Evolutionary conservation across 2,329 filamentous ascomycete genomes (phyloP).

Genomic region (Ascochyta pisi): DNA sequence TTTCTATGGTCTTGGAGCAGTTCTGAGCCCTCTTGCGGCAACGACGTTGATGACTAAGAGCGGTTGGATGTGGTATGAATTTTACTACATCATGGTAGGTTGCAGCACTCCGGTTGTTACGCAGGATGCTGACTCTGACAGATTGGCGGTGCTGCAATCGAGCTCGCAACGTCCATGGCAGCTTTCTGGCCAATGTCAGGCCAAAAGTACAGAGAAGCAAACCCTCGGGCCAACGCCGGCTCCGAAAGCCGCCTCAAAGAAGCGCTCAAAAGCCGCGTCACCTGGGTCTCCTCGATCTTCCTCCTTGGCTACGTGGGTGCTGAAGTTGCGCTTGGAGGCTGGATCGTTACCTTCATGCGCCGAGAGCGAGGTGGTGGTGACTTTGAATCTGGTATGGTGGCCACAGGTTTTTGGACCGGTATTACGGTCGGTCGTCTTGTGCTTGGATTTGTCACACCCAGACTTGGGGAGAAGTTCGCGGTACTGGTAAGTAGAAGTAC

Average conservation of each 20-base stretch:
- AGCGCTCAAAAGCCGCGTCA: conserved; percentile 58
- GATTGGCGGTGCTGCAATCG: conserved; percentile 59
- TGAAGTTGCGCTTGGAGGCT: conserved; percentile 76
- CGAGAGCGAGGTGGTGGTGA: conserved; percentile 69
- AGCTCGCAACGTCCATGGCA: conserved; percentile 58
- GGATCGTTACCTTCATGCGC: conserved; percentile 85
- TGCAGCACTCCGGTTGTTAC: background rate
- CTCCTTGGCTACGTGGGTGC: conserved; percentile 77
- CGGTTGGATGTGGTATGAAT: conserved; percentile 69
- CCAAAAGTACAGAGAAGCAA: conserved; percentile 59
- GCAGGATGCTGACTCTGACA: background rate
- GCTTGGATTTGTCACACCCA: conserved; percentile 75
- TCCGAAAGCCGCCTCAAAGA: conserved; percentile 56
- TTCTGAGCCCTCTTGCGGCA: conserved; percentile 70
- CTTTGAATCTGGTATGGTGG: conserved; percentile 74
- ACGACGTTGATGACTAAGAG: conserved; percentile 71
- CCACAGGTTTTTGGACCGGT: conserved; percentile 82
- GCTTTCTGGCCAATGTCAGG: conserved; percentile 70
- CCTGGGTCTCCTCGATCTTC: conserved; percentile 74
- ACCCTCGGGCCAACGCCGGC: conserved; percentile 48
- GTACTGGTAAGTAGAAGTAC: conserved; percentile 42
- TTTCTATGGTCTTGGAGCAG: conserved; percentile 72
- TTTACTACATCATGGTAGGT: conserved; percentile 75
- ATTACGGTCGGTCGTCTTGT: conserved; percentile 74
- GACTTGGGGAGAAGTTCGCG: conserved; percentile 70